Percentiles rank a stretch among this genome's conserved stretches.
These are phyloP conservation scores for Hygrocybe punicea DNA, from an alignment of 768 basidiomycete species.

Conservation along the genomic window DNA sequence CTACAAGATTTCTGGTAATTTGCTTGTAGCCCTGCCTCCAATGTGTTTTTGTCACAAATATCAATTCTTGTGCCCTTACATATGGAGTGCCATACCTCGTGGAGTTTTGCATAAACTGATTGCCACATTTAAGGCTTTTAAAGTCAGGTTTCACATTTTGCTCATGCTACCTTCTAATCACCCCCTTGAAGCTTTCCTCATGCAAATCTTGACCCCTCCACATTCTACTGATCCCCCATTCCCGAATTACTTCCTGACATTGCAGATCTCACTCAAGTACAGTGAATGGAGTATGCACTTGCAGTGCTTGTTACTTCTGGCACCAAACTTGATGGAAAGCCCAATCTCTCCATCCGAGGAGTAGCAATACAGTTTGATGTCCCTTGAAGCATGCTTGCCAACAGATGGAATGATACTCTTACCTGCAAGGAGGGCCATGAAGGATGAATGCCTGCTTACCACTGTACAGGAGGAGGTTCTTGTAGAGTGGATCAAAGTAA, in stretches of 20 bases:
- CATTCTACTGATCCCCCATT: too few relatives aligned
- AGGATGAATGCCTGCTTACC: slow-evolving; percentile 12
- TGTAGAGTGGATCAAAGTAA: slow-evolving; percentile 22
- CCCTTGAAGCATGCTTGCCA: slow-evolving; percentile 4
- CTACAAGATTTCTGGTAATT: too few relatives aligned
- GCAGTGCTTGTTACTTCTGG: slow-evolving; percentile 8
- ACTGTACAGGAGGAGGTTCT: slow-evolving; percentile 21
- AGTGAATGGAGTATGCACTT: too few relatives aligned
- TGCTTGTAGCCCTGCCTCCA: too few relatives aligned
- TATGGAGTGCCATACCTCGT: too few relatives aligned
- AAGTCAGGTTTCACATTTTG: background rate
- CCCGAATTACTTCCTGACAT: background rate
- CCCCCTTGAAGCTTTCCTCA: background rate
- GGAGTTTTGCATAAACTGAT: too few relatives aligned
- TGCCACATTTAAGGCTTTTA: too few relatives aligned
- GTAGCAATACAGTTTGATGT: slow-evolving; percentile 21
- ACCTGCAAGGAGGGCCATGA: slow-evolving; percentile 14
- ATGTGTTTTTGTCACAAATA: too few relatives aligned
- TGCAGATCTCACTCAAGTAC: too few relatives aligned
- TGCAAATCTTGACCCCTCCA: background rate
- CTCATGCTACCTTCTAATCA: background rate
- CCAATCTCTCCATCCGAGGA: slow-evolving; percentile 11
- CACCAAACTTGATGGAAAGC: slow-evolving; percentile 5
- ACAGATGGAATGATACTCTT: background rate
- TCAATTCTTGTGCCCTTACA: too few relatives aligned